Evolutionary conservation across 352 stramenopile genomes (phyloP), one percentile per base, ranked within the genome.

Genomic region (Pythium myriotylum): DNA sequence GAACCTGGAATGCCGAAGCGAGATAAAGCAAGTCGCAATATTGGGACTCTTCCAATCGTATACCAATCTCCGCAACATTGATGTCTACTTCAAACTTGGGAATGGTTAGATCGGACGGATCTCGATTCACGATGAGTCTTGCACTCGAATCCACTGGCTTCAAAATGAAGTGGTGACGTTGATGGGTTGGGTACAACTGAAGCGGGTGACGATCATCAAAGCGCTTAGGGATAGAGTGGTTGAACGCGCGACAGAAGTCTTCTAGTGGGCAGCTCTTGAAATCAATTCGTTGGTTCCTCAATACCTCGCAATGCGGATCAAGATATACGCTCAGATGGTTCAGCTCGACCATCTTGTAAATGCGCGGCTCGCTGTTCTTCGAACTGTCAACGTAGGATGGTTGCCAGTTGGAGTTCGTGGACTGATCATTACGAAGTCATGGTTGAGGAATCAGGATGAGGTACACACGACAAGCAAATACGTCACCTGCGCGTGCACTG

Each of bases 341-440:
- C 27, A 96, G 69, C 65, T 95, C 84, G 14, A 96, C 77, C 54
- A 86, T 90, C 65, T 96, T 96, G 59, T 92, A 96, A 56, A 96
- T 95, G 1, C 87, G 79, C n/a, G 86, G 83, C 48, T 94, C 88
- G 37, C 80, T 89, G 62, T 66, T 92, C 48, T 90, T 91, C 2
- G 76, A 74, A 7, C 73, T 81, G 43, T 95, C 85, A 13, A 96
- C 77, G 23, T 92, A 96, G 7, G 84, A 89, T 2, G 84, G 83
- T 56, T 94, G 86, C 88, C 88, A 96, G 42, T 83, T 91, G 3
- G 84, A 89, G 56, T 94, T 93, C 2, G 88, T 96, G 3, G 88
- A 96, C 81, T 96, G 32, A 48, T 29, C 51, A 48, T 41, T 8
- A 42, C 29, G 24, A 45, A 45, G 20, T 5, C 19, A n/a, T 27